Conservation (phyloP, 2,329 filamentous ascomycete species). For the Hymenoscyphus fructigenus region DNA sequence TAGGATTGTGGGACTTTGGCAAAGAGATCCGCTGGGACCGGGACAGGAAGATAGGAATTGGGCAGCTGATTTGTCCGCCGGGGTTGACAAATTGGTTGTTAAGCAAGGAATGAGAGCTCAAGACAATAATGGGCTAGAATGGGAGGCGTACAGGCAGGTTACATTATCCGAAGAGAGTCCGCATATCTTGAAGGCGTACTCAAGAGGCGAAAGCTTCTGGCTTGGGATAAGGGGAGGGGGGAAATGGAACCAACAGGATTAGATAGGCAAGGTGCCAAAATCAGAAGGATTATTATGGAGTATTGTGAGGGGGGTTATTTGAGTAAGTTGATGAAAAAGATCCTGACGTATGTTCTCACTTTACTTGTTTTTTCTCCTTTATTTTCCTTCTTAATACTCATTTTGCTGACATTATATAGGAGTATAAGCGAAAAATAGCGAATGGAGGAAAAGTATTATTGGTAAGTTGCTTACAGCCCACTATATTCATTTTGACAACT, state of each 20-base stretch:
- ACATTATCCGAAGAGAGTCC: not conserved
- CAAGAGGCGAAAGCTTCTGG: too few relatives aligned
- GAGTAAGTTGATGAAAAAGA: not conserved
- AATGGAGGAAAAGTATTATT: not conserved
- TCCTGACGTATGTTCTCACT: too few relatives aligned
- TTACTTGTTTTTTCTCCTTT: too few relatives aligned
- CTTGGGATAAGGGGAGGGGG: too few relatives aligned
- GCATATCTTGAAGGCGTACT: too few relatives aligned
- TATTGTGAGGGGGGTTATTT: not conserved
- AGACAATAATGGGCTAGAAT: too few relatives aligned
- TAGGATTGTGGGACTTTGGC: not conserved
- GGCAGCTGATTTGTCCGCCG: not conserved
- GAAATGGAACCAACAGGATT: too few relatives aligned
- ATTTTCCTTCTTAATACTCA: too few relatives aligned
- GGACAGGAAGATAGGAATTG: not conserved
- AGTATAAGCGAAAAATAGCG: not conserved
- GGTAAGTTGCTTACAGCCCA: not conserved
- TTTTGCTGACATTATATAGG: not conserved
- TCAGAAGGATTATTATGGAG: not conserved
- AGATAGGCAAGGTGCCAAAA: too few relatives aligned
- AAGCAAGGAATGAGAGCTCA: too few relatives aligned
- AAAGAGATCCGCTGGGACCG: not conserved
- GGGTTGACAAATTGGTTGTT: not conserved
- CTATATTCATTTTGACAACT: not conserved
- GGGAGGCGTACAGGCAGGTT: not conserved